These are phyloP conservation scores for Coccomyxa subellipsoidea DNA, from an alignment of 163 green algal species.

Conservation along the genomic window DNA sequence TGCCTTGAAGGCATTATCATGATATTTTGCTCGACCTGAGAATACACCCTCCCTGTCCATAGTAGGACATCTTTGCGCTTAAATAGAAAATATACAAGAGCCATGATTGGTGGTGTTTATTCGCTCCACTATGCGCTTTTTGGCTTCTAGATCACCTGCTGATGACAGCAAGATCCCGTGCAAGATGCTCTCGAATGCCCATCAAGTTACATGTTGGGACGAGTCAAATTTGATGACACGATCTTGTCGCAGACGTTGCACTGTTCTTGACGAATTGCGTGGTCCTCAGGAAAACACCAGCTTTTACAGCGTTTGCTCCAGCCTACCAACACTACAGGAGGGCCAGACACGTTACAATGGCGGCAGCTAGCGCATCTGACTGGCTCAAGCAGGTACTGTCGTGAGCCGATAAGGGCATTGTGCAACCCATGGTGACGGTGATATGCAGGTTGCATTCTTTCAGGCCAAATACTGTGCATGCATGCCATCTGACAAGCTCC, in stretches of 20 bases:
- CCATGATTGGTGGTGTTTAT: not conserved
- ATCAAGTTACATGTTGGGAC: too few species aligned
- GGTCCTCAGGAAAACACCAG: not conserved
- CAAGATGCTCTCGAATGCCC: too few species aligned
- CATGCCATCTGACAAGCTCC: not conserved
- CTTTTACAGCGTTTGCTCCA: not conserved
- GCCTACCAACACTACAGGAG: not conserved
- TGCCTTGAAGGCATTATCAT: not conserved
- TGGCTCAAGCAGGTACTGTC: conserved; percentile 1
- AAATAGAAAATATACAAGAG: too few species aligned
- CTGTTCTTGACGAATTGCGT: not conserved
- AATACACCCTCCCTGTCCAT: too few species aligned
- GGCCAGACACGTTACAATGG: not conserved
- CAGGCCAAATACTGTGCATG: too few species aligned
- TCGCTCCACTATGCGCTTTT: not conserved
- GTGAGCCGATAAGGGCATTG: too few species aligned
- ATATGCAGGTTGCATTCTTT: too few species aligned
- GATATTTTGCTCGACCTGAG: too few species aligned
- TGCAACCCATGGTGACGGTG: too few species aligned
- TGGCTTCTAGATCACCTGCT: not conserved
- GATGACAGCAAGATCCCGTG: not conserved
- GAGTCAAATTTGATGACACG: too few species aligned
- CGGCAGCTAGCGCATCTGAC: not conserved
- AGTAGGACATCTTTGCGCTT: too few species aligned
- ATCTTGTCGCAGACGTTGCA: too few species aligned